Evolutionary conservation across 2,329 filamentous ascomycete genomes (phyloP).

Genomic region (Alternaria ethzedia): DNA sequence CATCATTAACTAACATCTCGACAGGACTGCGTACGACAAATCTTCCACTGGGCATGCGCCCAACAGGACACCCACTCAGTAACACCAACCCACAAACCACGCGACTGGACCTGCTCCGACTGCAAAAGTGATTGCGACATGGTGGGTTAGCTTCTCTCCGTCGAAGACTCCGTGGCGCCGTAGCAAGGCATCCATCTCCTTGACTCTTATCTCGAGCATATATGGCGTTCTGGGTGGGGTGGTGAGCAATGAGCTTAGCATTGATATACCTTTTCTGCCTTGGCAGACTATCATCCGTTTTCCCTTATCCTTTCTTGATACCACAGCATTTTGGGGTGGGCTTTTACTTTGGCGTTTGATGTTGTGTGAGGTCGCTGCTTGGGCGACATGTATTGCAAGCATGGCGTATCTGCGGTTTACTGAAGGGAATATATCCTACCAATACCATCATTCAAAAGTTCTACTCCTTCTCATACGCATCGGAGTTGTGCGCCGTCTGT

Average conservation of each 20-base stretch:
- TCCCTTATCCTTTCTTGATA: neutral
- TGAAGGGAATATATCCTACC: neutral
- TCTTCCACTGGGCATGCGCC: constrained; percentile 30
- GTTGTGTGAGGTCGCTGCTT: neutral
- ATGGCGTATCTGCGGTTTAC: neutral
- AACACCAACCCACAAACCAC: neutral
- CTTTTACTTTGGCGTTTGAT: neutral
- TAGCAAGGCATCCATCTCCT: neutral
- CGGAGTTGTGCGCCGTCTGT: neutral
- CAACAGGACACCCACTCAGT: constrained; percentile 3
- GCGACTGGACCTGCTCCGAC: constrained; percentile 16
- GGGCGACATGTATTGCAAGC: neutral
- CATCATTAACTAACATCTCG: neutral
- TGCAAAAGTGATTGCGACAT: neutral
- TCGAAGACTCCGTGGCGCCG: neutral
- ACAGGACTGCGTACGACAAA: constrained; percentile 29
- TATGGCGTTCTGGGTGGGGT: neutral
- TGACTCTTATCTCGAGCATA: neutral
- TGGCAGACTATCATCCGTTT: neutral
- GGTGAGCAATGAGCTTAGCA: neutral
- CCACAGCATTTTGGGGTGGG: neutral
- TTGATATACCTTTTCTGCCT: neutral
- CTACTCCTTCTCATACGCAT: neutral
- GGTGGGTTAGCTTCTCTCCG: neutral
- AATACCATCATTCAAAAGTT: neutral